Conservation (phyloP, 495 filamentous ascomycete genomes). For the Trichoderma orchidacearum region DNA sequence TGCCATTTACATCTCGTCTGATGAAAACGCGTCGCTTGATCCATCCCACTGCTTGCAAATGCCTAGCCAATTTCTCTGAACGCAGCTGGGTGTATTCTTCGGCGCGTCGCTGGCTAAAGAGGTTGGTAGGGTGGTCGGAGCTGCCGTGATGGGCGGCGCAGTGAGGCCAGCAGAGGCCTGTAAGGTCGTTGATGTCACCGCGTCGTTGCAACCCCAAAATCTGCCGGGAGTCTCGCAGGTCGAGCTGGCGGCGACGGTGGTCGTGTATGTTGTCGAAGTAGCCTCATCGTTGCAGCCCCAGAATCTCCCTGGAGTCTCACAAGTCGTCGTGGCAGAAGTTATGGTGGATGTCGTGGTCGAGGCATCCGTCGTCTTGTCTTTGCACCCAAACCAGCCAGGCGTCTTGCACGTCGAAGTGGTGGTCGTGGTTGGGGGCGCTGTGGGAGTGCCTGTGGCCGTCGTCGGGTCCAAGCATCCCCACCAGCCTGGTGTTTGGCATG, state of each 20-base stretch:
- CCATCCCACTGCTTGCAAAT: background rate
- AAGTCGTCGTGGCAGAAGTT: slow-evolving; percentile 21
- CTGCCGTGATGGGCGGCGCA: slow-evolving; percentile 19
- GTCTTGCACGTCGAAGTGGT: slow-evolving; percentile 42
- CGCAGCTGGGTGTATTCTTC: background rate
- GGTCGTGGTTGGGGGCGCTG: slow-evolving; percentile 23
- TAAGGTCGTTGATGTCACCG: slow-evolving; percentile 16
- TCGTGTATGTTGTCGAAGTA: slow-evolving; percentile 8
- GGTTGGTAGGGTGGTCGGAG: slow-evolving; percentile 11
- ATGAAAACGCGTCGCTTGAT: background rate
- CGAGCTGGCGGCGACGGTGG: slow-evolving; percentile 9
- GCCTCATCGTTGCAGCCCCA: slow-evolving; percentile 42
- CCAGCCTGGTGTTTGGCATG: slow-evolving; percentile 82
- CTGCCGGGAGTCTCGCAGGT: slow-evolving; percentile 27
- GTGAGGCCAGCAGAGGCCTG: slow-evolving; percentile 6
- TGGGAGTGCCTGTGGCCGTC: slow-evolving; percentile 29
- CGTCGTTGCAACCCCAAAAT: slow-evolving; percentile 45
- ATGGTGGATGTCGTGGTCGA: slow-evolving; percentile 13
- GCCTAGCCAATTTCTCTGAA: background rate
- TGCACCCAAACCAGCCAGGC: slow-evolving; percentile 50
- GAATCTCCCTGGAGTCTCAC: slow-evolving; percentile 39
- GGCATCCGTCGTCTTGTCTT: slow-evolving; percentile 17
- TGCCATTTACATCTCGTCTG: background rate
- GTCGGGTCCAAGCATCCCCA: slow-evolving; percentile 59
- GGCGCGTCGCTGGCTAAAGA: background rate